Evolutionary conservation across 495 filamentous ascomycete species (phyloP).

Genomic region (Aspergillus avenaceus): DNA sequence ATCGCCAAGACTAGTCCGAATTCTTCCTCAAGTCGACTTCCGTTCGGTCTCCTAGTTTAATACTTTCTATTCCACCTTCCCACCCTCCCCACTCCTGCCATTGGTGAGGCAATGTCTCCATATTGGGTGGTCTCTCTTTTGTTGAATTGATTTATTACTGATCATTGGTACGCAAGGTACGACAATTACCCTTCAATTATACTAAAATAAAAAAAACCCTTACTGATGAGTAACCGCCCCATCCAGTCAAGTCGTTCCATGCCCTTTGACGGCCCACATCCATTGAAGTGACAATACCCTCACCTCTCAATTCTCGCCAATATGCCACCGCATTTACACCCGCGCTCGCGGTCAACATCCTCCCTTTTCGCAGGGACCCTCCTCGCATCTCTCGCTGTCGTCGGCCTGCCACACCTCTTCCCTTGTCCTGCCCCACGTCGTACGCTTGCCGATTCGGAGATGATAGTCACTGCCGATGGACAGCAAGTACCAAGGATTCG

Average conservation of each 20-base stretch:
- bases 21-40: constrained; percentile 8
- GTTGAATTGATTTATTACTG: background rate
- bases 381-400: constrained; percentile 83
- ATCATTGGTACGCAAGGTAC: constrained; percentile 1
- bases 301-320: constrained; percentile 9
- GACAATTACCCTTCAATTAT: background rate
- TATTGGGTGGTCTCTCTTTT: background rate
- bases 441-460: constrained; percentile 66
- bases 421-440: constrained; percentile 85
- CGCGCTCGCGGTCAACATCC: constrained; percentile 82
- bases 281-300: background rate
- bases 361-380: constrained; percentile 95
- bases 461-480: constrained; percentile 45
- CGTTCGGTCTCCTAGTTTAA: background rate
- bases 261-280: constrained; percentile 3
- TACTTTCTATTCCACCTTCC: background rate
- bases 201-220: background rate
- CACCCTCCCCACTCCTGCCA: background rate
- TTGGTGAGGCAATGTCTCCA: constrained; percentile 11
- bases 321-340: constrained; percentile 92
- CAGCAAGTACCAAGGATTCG: constrained; percentile 36
- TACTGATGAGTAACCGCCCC: background rate
- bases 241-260: constrained; percentile 5
- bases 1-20: constrained; percentile 24
- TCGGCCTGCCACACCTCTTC: constrained; percentile 85